These are phyloP conservation scores for Heterobasidion annosum DNA, from an alignment of 1,284 basidiomycete species.

Conservation along the genomic window DNA sequence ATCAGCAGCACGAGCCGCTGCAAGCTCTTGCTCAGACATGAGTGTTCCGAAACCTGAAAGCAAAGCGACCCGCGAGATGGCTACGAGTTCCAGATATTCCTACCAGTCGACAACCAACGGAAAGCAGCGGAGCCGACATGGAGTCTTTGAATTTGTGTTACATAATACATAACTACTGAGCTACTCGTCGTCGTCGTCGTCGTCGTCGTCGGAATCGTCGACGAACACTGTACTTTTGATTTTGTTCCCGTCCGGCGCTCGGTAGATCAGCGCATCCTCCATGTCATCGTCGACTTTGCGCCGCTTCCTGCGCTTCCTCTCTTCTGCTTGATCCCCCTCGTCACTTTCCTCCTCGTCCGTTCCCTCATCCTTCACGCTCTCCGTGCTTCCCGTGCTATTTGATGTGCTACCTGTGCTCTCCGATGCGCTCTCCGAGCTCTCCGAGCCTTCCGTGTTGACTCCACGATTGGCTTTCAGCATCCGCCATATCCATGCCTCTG, in stretches of 20 bases:
- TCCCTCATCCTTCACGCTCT: background rate
- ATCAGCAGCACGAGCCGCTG: slow-evolving; percentile 22
- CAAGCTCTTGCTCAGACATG: slow-evolving; percentile 6
- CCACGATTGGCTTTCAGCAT: background rate
- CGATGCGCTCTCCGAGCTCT: background rate
- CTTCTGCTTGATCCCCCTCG: background rate
- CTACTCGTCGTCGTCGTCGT: background rate
- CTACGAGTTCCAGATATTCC: no score
- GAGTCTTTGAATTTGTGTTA: no score
- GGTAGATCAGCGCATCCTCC: background rate
- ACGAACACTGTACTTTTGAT: background rate
- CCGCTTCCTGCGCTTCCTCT: background rate
- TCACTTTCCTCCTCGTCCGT: background rate
- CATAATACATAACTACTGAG: background rate
- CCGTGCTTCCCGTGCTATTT: background rate
- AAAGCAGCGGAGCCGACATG: no score
- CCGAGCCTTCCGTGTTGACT: no score
- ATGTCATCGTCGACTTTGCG: background rate
- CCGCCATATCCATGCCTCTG: background rate
- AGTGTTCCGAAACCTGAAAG: background rate
- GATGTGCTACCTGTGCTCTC: background rate
- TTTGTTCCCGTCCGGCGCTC: background rate
- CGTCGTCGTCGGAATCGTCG: background rate
- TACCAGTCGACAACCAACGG: no score
- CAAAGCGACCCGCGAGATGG: background rate